Base-by-base conservation (phyloP, 2,329 filamentous ascomycete species). In the Nothopassalora personata region DNA sequence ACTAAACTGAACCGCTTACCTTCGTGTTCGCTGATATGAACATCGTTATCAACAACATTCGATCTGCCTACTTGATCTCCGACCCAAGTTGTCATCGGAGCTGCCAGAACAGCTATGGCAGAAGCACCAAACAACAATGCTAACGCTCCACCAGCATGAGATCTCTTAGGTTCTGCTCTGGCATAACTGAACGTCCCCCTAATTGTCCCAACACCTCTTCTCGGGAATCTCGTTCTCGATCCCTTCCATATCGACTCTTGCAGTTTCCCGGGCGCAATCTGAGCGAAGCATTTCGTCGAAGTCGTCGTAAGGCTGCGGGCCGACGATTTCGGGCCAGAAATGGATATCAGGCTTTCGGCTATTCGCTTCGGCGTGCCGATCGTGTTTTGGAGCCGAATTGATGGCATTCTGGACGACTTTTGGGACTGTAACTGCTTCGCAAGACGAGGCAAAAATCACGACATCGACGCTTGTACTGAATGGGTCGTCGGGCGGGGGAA, bases 251-350 rank as follows among this genome's bases (percentile, higher is more conserved):
- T 23, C 33, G 45, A 46, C 54, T 57, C 62, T 62, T 64, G 60
- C 45, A 61, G 46, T 27, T 15, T 58, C 43, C 54, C 64, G 58
- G 62, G 58, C 64, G 62, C 62, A 62, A 62, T 66, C 52, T 63
- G 55, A 13, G 46, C 52, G 30, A 59, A 48, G 39, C 57, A 57
- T 59, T 58, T 61, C 60, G 60, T 52, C 47, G 55, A 53, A 56
- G 60, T 58, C 56, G 58, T 60, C 33, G 54, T 49, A 51, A 58
- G 54, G 33, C 54, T 56, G n/a, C 33, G 31, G 50, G 34, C 51
- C 27, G 19, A 55, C 49, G 60, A 50, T 56, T 59, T 63, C 60
- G 57, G 59, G n/a, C 31, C 28, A 48, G 43, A 43, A 33, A 27
- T 34, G 27, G 56, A 33, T 47, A 33, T 54, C 39, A 49, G 53